Conservation (phyloP, 805 yeast species). For the Yamadazyma akitaensis region DNA sequence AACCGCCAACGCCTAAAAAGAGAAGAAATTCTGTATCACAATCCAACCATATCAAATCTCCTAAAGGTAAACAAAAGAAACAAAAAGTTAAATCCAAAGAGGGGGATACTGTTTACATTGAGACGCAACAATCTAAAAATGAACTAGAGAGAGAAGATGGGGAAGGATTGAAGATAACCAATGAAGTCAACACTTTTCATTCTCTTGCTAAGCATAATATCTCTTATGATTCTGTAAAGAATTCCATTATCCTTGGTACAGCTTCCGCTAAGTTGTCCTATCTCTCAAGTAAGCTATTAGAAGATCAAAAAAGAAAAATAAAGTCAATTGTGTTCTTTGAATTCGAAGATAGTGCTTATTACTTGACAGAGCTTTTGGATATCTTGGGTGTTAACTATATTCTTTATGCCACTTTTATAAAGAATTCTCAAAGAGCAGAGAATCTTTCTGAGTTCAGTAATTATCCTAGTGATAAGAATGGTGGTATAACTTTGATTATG, state of each 20-base stretch:
- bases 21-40: constrained; percentile 10
- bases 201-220: constrained; percentile 15
- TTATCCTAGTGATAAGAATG: constrained; percentile 27
- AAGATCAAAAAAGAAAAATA: constrained; percentile 44
- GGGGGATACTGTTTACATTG: constrained; percentile 1
- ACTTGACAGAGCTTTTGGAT: constrained; percentile 62
- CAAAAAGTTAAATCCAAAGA: not conserved
- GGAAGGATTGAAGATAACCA: constrained; percentile 18
- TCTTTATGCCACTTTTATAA: constrained; percentile 61
- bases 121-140: constrained; percentile 6
- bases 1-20: constrained; percentile 7
- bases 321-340: constrained; percentile 67
- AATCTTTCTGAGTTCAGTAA: constrained; percentile 51
- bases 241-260: constrained; percentile 53
- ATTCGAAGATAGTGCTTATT: constrained; percentile 68
- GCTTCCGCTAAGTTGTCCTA: constrained; percentile 65
- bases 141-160: constrained; percentile 18
- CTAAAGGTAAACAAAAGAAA: constrained; percentile 1
- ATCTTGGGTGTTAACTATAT: constrained; percentile 57
- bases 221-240: constrained; percentile 18
- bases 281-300: constrained; percentile 50
- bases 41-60: not conserved
- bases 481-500: constrained; percentile 59
- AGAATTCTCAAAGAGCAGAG: constrained; percentile 46
- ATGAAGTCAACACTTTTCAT: constrained; percentile 22